phyloP scores from a whole-genome alignment of 208 protist genomes.

The Leptomonas seymouri region DNA sequence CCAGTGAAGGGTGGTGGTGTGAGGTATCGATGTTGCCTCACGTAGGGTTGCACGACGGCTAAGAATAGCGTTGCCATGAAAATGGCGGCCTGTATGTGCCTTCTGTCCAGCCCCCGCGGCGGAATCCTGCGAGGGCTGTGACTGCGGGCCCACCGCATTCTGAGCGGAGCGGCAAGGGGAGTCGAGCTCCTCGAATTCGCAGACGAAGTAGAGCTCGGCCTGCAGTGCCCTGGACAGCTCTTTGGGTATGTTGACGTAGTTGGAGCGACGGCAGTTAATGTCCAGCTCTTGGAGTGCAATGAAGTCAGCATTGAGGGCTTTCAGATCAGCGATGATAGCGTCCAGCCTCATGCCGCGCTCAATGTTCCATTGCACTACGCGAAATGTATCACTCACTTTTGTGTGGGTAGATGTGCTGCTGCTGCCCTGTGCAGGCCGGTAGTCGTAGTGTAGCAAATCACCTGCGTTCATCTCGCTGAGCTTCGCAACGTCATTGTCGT shows the following conservation, averaged over 20 bases:
- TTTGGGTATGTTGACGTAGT: constrained; percentile 65
- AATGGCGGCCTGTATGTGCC: constrained; percentile 33
- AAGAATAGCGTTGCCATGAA: constrained; percentile 85
- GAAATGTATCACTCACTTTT: constrained; percentile 52
- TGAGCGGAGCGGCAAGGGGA: constrained; percentile 24
- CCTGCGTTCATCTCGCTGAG: constrained; percentile 41
- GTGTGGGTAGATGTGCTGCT: neutral
- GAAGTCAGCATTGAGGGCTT: constrained; percentile 60
- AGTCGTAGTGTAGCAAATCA: constrained; percentile 76
- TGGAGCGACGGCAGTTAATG: constrained; percentile 71
- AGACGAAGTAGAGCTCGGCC: constrained; percentile 71
- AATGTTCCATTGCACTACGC: constrained; percentile 86
- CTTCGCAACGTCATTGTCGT: constrained; percentile 10
- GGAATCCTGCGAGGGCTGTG: constrained; percentile 19
- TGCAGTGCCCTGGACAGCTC: constrained; percentile 59
- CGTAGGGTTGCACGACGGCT: constrained; percentile 40
- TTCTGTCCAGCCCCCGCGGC: neutral
- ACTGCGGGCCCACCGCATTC: constrained; percentile 60
- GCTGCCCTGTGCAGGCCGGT: constrained; percentile 31
- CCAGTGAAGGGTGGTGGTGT: constrained; percentile 59
- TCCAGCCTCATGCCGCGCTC: constrained; percentile 71
- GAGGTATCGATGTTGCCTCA: constrained; percentile 46
- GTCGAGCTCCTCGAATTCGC: constrained; percentile 83
- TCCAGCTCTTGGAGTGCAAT: constrained; percentile 86
- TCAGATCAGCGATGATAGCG: constrained; percentile 55